Evolutionary conservation across 2,329 filamentous ascomycete genomes (phyloP).

Genomic region (Sporothrix pseudoabietina): DNA sequence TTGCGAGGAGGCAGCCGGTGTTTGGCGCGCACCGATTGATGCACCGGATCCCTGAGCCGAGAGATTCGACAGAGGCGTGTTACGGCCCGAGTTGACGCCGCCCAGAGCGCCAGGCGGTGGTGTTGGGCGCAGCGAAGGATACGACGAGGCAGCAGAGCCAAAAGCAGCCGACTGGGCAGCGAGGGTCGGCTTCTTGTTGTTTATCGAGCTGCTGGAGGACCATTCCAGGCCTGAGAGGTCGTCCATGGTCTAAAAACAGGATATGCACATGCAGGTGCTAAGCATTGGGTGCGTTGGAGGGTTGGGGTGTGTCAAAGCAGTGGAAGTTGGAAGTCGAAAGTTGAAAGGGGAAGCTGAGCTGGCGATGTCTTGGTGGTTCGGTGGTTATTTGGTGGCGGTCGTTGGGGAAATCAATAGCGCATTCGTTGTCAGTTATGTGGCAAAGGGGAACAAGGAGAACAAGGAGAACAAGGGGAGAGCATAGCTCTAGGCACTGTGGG

Average conservation of each 20-base stretch:
- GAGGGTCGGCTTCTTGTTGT: constrained; percentile 36
- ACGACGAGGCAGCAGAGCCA: constrained; percentile 49
- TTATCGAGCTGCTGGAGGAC: constrained; percentile 48
- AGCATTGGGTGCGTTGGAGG: neutral
- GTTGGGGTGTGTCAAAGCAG: neutral
- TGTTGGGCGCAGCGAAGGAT: constrained; percentile 56
- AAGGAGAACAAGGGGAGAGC: neutral
- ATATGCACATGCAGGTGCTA: constrained; percentile 13
- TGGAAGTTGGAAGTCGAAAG: neutral
- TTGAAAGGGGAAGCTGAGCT: neutral
- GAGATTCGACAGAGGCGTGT: constrained; percentile 57
- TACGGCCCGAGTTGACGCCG: constrained; percentile 54
- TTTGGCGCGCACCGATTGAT: constrained; percentile 39
- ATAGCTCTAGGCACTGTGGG: constrained; percentile 20
- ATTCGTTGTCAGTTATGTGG: neutral
- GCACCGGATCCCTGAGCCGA: constrained; percentile 53
- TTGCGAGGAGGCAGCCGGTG: constrained; percentile 39
- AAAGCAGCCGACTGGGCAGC: constrained; percentile 47
- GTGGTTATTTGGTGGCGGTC: neutral
- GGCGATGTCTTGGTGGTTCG: neutral
- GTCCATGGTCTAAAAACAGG: constrained; percentile 52
- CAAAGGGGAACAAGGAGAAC: neutral
- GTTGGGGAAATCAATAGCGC: constrained; percentile 3
- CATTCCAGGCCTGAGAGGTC: constrained; percentile 64
- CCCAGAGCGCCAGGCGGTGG: constrained; percentile 47